Evolutionary conservation across 352 stramenopile species (phyloP).

Genomic region (Phytopythium oedochilum): DNA sequence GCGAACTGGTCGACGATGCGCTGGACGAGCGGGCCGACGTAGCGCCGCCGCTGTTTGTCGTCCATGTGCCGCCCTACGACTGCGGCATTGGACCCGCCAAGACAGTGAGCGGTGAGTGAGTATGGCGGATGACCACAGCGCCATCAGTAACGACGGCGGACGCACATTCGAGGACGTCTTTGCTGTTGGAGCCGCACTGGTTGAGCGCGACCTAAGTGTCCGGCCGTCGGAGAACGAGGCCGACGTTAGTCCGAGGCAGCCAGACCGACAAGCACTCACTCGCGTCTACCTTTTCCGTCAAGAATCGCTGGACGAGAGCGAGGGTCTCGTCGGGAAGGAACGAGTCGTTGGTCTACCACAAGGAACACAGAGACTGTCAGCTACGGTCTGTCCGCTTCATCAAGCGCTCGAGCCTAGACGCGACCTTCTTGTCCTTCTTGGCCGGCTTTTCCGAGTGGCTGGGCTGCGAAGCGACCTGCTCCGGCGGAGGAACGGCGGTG

Average conservation of each 20-base stretch:
- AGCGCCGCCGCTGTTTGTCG: conserved; percentile 28
- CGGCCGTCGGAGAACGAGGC: background rate
- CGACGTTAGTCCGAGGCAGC: too few species aligned
- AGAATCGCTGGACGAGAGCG: conserved; percentile 22
- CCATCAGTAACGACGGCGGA: background rate
- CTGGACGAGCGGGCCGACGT: conserved; percentile 36
- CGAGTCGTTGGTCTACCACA: conserved; percentile 14
- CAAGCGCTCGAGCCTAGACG: too few species aligned
- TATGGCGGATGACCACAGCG: too few species aligned
- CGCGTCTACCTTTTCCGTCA: conserved; percentile 24
- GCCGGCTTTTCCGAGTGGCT: background rate
- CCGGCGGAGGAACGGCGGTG: background rate
- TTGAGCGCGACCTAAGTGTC: conserved; percentile 43
- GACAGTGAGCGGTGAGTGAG: background rate
- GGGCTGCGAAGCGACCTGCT: background rate
- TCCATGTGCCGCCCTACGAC: conserved; percentile 29
- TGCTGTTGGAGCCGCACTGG: conserved; percentile 39
- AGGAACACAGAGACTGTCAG: too few species aligned
- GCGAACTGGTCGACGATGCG: conserved; percentile 30
- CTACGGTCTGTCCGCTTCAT: too few species aligned
- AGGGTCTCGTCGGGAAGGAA: conserved; percentile 22
- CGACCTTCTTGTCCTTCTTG: conserved; percentile 7
- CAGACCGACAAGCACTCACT: too few species aligned
- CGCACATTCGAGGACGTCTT: conserved; percentile 59
- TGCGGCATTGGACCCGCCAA: conserved; percentile 6